These are phyloP conservation scores for Penicillium chermesinum DNA, from an alignment of 495 filamentous ascomycete species.

Conservation along the genomic window DNA sequence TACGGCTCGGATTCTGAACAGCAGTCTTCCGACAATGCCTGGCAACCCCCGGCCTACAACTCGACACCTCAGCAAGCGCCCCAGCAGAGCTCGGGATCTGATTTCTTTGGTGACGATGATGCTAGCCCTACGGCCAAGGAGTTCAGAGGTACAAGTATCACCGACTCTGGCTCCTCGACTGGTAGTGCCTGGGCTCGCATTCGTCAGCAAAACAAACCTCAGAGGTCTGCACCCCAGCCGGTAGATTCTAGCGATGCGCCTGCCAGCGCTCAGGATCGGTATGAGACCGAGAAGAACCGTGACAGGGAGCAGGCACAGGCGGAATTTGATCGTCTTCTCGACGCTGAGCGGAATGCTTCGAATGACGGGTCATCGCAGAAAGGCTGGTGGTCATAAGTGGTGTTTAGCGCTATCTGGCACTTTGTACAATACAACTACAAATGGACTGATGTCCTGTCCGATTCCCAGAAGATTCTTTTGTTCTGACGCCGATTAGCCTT, in stretches of 20 bases:
- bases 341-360: conserved; percentile 31
- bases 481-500: conserved; percentile 3
- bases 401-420: neutral
- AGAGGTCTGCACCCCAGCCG: conserved; percentile 2
- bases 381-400: conserved; percentile 22
- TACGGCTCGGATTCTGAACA: neutral
- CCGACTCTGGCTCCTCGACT: conserved; percentile 3
- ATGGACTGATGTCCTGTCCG: too few species aligned
- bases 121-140: conserved; percentile 39
- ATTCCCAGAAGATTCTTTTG: too few species aligned
- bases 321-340: conserved; percentile 40
- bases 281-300: conserved; percentile 11
- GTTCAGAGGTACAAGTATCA: conserved; percentile 20
- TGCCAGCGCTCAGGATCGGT: conserved; percentile 4
- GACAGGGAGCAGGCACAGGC: conserved; percentile 36
- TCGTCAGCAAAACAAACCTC: conserved; percentile 23
- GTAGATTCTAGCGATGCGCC: neutral
- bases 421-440: neutral
- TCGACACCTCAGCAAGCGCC: neutral
- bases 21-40: too few species aligned
- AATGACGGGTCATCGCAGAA: conserved; percentile 13
- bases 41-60: neutral
- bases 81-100: neutral
- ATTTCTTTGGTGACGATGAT: conserved; percentile 36
- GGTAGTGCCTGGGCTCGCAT: conserved; percentile 43